Evolutionary conservation across 139 green algal genomes (phyloP).

Genomic region (Limnomonas spitsbergensis): DNA sequence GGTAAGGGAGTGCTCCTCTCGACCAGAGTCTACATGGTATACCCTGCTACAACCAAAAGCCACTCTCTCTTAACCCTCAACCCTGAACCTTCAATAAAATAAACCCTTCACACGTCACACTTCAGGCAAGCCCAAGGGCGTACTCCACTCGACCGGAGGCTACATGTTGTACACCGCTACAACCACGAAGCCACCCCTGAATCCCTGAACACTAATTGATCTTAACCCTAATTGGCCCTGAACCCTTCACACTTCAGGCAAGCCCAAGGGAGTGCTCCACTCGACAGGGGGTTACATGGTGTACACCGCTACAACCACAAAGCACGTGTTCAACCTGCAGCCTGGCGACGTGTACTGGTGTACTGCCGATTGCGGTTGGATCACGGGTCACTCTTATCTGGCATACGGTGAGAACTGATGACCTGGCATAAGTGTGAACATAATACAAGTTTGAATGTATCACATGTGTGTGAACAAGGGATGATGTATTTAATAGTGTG

Average conservation of each 20-base stretch:
- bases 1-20: slow-evolving; percentile 95
- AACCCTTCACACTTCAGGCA: too few species aligned
- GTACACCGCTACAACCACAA: slow-evolving; percentile 65
- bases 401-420: slow-evolving; percentile 56
- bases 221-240: too few species aligned
- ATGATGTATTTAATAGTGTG: too few species aligned
- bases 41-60: too few species aligned
- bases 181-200: too few species aligned
- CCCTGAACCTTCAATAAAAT: too few species aligned
- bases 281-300: slow-evolving; percentile 87
- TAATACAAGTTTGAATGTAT: slow-evolving; percentile 12
- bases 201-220: too few species aligned
- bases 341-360: slow-evolving; percentile 90
- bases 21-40: slow-evolving; percentile 83
- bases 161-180: slow-evolving; percentile 85
- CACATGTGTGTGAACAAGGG: too few species aligned
- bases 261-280: slow-evolving; percentile 95
- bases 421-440: background rate
- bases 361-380: slow-evolving; percentile 97
- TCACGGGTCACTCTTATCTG: slow-evolving; percentile 74
- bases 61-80: too few species aligned
- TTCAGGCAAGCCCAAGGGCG: slow-evolving; percentile 93
- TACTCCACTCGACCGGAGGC: slow-evolving; percentile 85
- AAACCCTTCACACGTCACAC: too few species aligned
- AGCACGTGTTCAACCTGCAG: slow-evolving; percentile 82